Conservation (phyloP, 2,329 filamentous ascomycete species). For the Myriosclerotinia scirpicola region DNA sequence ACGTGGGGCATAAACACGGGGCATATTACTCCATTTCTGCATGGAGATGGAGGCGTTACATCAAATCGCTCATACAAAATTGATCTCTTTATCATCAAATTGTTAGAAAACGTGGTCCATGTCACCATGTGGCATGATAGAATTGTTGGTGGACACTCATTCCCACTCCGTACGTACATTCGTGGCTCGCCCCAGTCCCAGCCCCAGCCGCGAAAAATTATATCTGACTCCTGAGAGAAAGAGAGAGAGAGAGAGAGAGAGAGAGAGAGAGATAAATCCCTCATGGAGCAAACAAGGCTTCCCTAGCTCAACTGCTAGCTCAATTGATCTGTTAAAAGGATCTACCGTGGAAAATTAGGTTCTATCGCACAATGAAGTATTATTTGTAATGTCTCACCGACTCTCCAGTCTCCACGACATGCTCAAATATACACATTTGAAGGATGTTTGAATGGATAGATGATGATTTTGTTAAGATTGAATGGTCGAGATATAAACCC, state of each 20-base stretch:
- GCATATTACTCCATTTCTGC: background rate
- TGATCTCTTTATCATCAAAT: background rate
- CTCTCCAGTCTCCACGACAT: background rate
- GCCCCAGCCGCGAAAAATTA: background rate
- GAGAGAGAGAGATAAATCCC: slow-evolving; percentile 5
- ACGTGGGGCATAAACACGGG: too few relatives aligned
- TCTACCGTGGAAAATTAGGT: background rate
- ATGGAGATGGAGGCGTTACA: background rate
- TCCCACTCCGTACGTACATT: background rate
- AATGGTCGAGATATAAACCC: too few relatives aligned
- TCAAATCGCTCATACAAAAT: slow-evolving; percentile 22
- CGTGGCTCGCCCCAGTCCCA: background rate
- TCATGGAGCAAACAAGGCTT: background rate
- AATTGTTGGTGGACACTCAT: background rate
- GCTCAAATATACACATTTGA: background rate
- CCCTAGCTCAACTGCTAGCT: slow-evolving; percentile 2
- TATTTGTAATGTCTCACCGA: background rate
- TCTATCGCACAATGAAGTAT: background rate
- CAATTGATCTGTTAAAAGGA: background rate
- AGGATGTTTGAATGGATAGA: background rate
- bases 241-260: background rate
- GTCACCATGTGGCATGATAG: background rate
- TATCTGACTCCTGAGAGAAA: background rate
- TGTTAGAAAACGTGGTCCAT: background rate
- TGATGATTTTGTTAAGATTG: too few relatives aligned